Conservation (phyloP, 2,329 filamentous ascomycete genomes). For the Clathrospora elynae region DNA sequence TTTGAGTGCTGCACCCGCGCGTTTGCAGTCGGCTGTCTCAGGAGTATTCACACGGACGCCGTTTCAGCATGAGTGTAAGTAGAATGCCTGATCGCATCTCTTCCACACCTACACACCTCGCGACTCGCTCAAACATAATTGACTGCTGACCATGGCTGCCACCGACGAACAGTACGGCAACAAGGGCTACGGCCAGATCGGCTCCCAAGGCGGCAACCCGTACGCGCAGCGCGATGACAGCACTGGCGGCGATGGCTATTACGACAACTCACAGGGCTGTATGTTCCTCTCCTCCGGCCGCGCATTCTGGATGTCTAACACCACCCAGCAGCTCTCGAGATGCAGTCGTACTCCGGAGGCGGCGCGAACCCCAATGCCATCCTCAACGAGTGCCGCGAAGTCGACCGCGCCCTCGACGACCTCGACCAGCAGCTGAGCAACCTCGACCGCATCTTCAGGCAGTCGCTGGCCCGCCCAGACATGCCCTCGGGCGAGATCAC, state of each 20-base stretch:
- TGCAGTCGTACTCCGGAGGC: constrained; percentile 62
- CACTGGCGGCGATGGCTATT: constrained; percentile 57
- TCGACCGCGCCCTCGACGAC: constrained; percentile 76
- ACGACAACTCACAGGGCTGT: constrained; percentile 57
- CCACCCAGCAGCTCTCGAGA: constrained; percentile 62
- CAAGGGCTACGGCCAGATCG: constrained; percentile 49
- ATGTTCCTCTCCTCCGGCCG: constrained; percentile 35
- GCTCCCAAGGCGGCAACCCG: constrained; percentile 51
- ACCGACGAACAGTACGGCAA: constrained; percentile 49
- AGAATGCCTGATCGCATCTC: constrained; percentile 14
- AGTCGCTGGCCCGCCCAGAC: constrained; percentile 75
- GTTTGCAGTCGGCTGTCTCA: constrained; percentile 39
- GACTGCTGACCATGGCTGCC: constrained; percentile 25
- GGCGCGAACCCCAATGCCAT: constrained; percentile 70
- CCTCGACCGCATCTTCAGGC: constrained; percentile 72
- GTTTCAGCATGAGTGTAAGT: constrained; percentile 51
- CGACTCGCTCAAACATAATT: constrained; percentile 9
- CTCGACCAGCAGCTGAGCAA: constrained; percentile 74
- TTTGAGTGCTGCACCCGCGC: constrained; percentile 18
- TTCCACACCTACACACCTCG: constrained; percentile 11
- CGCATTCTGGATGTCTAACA: constrained; percentile 20
- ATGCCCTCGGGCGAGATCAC: constrained; percentile 74
- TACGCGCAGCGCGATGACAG: constrained; percentile 49
- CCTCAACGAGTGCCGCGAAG: constrained; percentile 81
- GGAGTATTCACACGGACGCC: constrained; percentile 40